Conservation (phyloP, 345 rosid species). For the Psidium guajava region DNA sequence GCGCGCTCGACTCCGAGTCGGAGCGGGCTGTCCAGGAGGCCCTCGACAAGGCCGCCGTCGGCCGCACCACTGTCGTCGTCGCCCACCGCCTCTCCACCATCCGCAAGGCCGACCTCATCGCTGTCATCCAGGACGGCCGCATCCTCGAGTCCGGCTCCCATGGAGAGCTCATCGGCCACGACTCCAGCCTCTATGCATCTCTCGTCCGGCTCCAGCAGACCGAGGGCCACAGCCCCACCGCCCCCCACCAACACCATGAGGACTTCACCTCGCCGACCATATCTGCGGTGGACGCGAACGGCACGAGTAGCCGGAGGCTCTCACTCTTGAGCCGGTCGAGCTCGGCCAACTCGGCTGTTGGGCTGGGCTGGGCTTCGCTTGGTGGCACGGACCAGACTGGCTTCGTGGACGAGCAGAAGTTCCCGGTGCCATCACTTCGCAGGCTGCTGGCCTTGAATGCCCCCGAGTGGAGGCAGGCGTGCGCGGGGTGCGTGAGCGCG, state of each 20-base stretch:
- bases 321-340: conserved; percentile 49
- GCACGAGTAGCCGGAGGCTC: conserved; percentile 28
- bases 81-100: conserved; percentile 84
- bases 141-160: conserved; percentile 54
- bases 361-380: conserved; percentile 4
- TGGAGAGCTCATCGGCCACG: conserved; percentile 31
- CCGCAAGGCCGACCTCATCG: conserved; percentile 47
- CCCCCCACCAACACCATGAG: neutral
- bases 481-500: conserved; percentile 19
- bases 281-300: conserved; percentile 24
- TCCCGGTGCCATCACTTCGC: conserved; percentile 35
- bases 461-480: conserved; percentile 64
- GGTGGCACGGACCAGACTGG: neutral
- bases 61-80: conserved; percentile 57
- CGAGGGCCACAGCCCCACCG: conserved; percentile 4
- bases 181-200: conserved; percentile 37
- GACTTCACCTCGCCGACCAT: conserved; percentile 3
- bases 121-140: conserved; percentile 40
- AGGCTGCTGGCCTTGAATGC: conserved; percentile 45
- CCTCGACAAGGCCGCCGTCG: conserved; percentile 56
- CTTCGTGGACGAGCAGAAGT: conserved; percentile 5
- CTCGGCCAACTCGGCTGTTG: conserved; percentile 29
- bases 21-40: conserved; percentile 69
- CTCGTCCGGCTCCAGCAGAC: conserved; percentile 51
- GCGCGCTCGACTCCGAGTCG: conserved; percentile 74